Conservation (phyloP, 441 rosid species). For the Erodium chrysanthum region DNA sequence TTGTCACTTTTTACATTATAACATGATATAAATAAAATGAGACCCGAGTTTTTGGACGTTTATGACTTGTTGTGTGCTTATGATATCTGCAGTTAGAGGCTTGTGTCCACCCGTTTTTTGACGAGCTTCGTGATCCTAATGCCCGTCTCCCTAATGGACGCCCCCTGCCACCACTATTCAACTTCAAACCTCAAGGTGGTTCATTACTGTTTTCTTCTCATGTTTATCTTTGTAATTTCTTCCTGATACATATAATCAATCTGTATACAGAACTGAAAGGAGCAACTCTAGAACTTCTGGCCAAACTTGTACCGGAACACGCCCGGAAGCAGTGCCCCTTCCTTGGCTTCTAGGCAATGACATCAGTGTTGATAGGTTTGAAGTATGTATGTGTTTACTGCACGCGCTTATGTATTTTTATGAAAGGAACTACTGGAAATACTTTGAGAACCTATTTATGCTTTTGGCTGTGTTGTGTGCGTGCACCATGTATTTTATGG, state of each 20-base stretch:
- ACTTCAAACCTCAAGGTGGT: constrained; percentile 64
- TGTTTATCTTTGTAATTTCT: neutral
- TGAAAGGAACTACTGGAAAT: neutral
- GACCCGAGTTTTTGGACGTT: too few species aligned
- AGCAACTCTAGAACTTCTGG: constrained; percentile 22
- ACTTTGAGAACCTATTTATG: neutral
- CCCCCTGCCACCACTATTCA: constrained; percentile 49
- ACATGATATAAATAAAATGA: too few species aligned
- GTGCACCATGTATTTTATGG: too few species aligned
- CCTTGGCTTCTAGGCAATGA: constrained; percentile 23
- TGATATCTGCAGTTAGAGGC: constrained; percentile 36
- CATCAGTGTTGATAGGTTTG: neutral
- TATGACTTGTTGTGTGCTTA: neutral
- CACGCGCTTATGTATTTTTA: neutral
- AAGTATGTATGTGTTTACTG: neutral
- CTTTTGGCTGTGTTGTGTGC: too few species aligned
- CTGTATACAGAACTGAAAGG: constrained; percentile 33
- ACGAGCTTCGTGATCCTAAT: constrained; percentile 51
- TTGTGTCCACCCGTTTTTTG: constrained; percentile 60
- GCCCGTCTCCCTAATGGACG: constrained; percentile 52
- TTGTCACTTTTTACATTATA: too few species aligned
- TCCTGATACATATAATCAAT: neutral
- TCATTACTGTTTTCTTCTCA: neutral
- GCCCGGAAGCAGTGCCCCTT: constrained; percentile 39
- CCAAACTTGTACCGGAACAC: constrained; percentile 34